Conservation (phyloP, 2,329 filamentous ascomycete species). For the Furcasterigmium sp. region DNA sequence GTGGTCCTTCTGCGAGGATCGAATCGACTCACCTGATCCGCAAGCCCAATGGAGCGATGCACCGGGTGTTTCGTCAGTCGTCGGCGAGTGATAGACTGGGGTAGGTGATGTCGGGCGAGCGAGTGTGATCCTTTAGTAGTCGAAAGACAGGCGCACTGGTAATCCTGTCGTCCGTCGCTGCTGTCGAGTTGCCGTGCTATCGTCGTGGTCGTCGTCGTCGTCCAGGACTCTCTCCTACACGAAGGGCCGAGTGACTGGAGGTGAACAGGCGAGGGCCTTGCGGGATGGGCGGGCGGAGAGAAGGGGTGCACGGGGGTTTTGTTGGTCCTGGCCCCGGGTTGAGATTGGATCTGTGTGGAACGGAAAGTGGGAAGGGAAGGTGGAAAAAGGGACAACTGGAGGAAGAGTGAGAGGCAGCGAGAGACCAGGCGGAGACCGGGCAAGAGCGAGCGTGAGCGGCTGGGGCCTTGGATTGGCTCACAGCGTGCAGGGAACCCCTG, state of each 20-base stretch:
- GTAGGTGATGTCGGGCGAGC: not conserved
- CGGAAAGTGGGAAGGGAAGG: not conserved
- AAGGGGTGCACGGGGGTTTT: constrained; percentile 1
- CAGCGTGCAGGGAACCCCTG: not conserved
- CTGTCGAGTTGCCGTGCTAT: not conserved
- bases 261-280: not conserved
- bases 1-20: not conserved
- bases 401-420: not conserved
- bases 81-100: not conserved
- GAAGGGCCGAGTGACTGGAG: not conserved
- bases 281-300: not conserved
- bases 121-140: not conserved
- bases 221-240: not conserved
- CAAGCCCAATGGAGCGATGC: not conserved
- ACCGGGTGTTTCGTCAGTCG: not conserved
- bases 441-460: not conserved
- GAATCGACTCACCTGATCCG: not conserved
- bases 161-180: not conserved
- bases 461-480: not conserved
- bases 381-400: not conserved
- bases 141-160: too few species aligned
- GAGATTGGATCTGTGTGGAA: constrained; percentile 1
- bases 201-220: not conserved
- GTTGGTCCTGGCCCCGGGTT: not conserved
- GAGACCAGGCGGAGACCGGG: not conserved